Conservation (phyloP, 352 stramenopile genomes). For the Phytopythium chamaehyphon region DNA sequence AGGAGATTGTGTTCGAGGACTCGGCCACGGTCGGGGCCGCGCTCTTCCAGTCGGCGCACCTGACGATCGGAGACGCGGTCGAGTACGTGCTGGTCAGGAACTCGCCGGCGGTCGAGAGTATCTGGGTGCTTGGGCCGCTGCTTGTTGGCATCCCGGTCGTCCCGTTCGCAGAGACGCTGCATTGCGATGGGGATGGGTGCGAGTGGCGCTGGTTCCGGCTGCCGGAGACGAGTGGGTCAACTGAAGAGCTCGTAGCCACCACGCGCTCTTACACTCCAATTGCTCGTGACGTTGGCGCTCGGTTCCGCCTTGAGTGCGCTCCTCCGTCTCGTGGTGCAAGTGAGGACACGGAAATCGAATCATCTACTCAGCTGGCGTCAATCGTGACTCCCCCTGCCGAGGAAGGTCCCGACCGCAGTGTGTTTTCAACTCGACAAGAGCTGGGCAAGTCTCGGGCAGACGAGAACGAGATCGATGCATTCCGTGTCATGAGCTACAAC, state of each 20-base stretch:
- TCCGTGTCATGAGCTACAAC: conserved; percentile 84
- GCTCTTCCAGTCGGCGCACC: conserved; percentile 27
- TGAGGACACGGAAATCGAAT: background rate
- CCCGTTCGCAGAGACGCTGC: conserved; percentile 51
- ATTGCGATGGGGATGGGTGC: conserved; percentile 62
- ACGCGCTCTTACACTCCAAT: conserved; percentile 40
- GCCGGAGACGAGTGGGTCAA: background rate
- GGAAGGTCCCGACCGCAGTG: conserved; percentile 40
- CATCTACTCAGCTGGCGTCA: background rate
- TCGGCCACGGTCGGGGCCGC: conserved; percentile 31
- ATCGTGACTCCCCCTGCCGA: conserved; percentile 37
- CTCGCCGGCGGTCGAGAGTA: conserved; percentile 39
- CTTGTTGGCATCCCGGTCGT: conserved; percentile 38
- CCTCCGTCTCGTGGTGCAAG: conserved; percentile 17
- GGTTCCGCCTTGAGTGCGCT: conserved; percentile 51
- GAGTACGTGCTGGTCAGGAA: conserved; percentile 57
- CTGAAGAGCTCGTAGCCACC: conserved; percentile 12
- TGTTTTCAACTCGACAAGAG: conserved; percentile 38
- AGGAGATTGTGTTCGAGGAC: conserved; percentile 31
- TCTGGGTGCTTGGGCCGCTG: conserved; percentile 40
- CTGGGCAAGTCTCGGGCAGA: conserved; percentile 13
- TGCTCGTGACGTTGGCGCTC: conserved; percentile 29
- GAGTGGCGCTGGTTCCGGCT: conserved; percentile 61
- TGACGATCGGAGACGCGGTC: conserved; percentile 33
- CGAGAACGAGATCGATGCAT: conserved; percentile 5